Base-by-base conservation (phyloP, 2,329 filamentous ascomycete genomes). In the Xylaria sp. region DNA sequence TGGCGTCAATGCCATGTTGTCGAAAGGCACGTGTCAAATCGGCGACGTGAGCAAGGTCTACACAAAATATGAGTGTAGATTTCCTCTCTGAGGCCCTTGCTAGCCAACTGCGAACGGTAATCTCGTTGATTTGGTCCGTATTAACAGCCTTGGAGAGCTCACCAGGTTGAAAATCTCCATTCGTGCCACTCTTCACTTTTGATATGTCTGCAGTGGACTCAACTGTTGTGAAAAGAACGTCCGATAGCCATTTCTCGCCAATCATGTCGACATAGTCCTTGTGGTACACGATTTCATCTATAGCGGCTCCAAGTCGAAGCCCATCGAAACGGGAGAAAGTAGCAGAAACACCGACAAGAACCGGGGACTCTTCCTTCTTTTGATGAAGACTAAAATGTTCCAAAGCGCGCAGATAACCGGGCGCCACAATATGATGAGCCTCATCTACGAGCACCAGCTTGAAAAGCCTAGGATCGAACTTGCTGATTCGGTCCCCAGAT, bases 211-310 rank as follows among this genome's bases (percentile, higher is more conserved):
- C 93, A 18, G 90, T 90, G 0, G 94, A 93, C 71, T 91, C 86
- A 25, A 98, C 94, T 0, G 96, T 98, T 0, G 96, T 98, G 81
- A 99, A 98, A 3, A 95, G 83, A n/a, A 97, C 92, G 77, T 96
- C 89, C 0, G 94, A 91, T 13, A 99, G 86, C 94, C 94, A 98
- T 50, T 96, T 94, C 66, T 97, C 93, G 40, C 90, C 90, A 69
- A 79, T 89, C 87, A 89, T 89, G 70, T 89, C 86, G 61, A 89
- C 81, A 64, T 88, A 88, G 74, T 88, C 85, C 80, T 94, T 96
- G 79, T 98, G 95, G 75, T 97, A 98, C 57, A 98, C 95, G 69
- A 98, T 97, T 76, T 97, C 92, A 75, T 98, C 95, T 74, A 98
- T 96, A 37, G 92, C 94, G 13, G 91, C 85, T 1, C 94, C 94